phyloP scores from a whole-genome alignment of 257 asterid genomes.

The Salvia miltiorrhiza region DNA sequence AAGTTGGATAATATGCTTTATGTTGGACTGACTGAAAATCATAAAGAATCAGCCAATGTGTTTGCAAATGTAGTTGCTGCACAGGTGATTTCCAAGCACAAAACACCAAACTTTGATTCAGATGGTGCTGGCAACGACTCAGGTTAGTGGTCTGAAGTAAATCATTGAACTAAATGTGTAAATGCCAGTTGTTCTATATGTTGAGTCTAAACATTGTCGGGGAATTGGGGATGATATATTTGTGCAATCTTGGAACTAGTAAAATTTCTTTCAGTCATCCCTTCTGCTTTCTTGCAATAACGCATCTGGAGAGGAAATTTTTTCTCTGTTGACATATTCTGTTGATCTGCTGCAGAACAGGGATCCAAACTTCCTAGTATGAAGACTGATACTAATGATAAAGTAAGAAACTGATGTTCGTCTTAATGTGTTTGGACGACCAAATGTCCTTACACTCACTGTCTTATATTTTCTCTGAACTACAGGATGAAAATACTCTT shows the following conservation, averaged over 20 bases:
- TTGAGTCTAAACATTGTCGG: neutral
- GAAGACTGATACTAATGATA: slow-evolving; percentile 37
- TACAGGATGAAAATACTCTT: slow-evolving; percentile 40
- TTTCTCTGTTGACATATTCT: slow-evolving; percentile 24
- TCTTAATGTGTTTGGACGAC: slow-evolving; percentile 12
- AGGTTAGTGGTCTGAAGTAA: slow-evolving; percentile 36
- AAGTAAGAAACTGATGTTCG: slow-evolving; percentile 32
- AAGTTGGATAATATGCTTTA: slow-evolving; percentile 86
- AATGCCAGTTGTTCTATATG: neutral
- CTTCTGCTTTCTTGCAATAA: slow-evolving; percentile 3
- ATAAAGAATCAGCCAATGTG: slow-evolving; percentile 84
- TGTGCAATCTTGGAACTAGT: neutral
- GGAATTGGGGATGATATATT: slow-evolving; percentile 7
- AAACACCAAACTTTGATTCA: slow-evolving; percentile 33
- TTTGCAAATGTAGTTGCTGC: slow-evolving; percentile 93
- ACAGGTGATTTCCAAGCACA: slow-evolving; percentile 78
- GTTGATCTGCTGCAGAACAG: slow-evolving; percentile 51
- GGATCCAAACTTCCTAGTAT: slow-evolving; percentile 26
- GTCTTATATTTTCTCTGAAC: slow-evolving; percentile 28
- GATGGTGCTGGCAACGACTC: slow-evolving; percentile 36
- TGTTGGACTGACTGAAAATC: slow-evolving; percentile 92
- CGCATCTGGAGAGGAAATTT: neutral
- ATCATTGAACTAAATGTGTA: neutral
- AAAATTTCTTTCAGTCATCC: neutral
- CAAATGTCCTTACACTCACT: slow-evolving; percentile 2